A percentile compares a stretch with the other conserved stretches of the same genome.
These are phyloP conservation scores for Acidomyces sp. DNA, from an alignment of 495 filamentous ascomycete species.

Conservation along the genomic window DNA sequence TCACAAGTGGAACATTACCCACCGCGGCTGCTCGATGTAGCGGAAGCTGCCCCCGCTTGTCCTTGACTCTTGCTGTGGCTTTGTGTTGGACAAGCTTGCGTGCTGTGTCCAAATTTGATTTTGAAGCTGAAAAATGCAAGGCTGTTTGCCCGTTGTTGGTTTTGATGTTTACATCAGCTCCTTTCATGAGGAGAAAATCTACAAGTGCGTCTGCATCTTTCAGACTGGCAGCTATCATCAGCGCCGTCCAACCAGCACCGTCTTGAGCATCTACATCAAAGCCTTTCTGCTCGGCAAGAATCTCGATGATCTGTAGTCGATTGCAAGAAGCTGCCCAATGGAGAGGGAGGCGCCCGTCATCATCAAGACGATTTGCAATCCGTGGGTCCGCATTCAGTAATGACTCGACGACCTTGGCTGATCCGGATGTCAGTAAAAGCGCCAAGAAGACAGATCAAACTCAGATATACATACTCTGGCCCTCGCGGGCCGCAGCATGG, in stretches of 20 bases:
- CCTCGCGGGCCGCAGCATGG: slow-evolving; percentile 80
- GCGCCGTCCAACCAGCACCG: slow-evolving; percentile 79
- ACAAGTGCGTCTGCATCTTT: slow-evolving; percentile 55
- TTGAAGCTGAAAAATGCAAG: slow-evolving; percentile 84
- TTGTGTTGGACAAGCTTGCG: slow-evolving; percentile 61
- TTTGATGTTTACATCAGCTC: slow-evolving; percentile 68
- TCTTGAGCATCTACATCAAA: slow-evolving; percentile 92
- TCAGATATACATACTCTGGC: slow-evolving; percentile 48
- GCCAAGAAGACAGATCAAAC: not conserved
- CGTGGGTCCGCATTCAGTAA: slow-evolving; percentile 59
- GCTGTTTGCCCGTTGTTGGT: slow-evolving; percentile 61
- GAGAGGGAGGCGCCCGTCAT: slow-evolving; percentile 80
- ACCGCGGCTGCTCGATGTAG: slow-evolving; percentile 86
- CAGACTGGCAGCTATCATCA: slow-evolving; percentile 84
- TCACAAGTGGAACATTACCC: slow-evolving; percentile 74
- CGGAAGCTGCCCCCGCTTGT: slow-evolving; percentile 72
- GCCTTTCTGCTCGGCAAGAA: slow-evolving; percentile 52
- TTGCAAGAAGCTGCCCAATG: slow-evolving; percentile 93
- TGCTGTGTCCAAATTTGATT: slow-evolving; percentile 68
- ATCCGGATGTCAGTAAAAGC: slow-evolving; percentile 58
- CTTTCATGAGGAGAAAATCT: slow-evolving; percentile 64
- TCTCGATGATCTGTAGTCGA: slow-evolving; percentile 55
- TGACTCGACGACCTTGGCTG: slow-evolving; percentile 18
- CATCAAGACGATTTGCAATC: slow-evolving; percentile 59
- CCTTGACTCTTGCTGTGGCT: slow-evolving; percentile 71